Evolutionary conservation across 2,329 filamentous ascomycete genomes (phyloP).

Genomic region (Botrytis hyacinthi): DNA sequence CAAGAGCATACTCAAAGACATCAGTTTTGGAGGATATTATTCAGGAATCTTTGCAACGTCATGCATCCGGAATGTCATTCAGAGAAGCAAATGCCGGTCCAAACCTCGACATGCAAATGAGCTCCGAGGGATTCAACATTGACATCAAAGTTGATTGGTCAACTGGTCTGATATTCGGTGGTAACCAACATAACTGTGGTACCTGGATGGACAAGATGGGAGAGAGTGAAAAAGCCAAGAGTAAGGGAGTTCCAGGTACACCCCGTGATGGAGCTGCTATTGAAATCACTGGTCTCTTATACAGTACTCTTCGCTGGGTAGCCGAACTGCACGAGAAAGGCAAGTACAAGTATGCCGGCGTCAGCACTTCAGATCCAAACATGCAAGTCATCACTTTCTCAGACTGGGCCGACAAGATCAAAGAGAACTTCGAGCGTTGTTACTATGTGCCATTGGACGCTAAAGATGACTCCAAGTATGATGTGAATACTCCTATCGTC

Average conservation of each 20-base stretch:
- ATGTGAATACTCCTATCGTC: conserved; percentile 74
- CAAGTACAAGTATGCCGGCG: conserved; percentile 69
- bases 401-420: conserved; percentile 78
- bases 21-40: conserved; percentile 87
- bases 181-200: conserved; percentile 91
- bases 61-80: conserved; percentile 88
- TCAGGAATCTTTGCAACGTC: conserved; percentile 88
- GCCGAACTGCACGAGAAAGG: conserved; percentile 63
- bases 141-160: conserved; percentile 89
- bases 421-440: conserved; percentile 84
- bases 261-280: conserved; percentile 92
- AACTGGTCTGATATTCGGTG: conserved; percentile 88
- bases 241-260: conserved; percentile 92
- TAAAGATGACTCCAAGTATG: conserved; percentile 71
- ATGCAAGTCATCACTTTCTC: conserved; percentile 62
- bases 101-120: conserved; percentile 89
- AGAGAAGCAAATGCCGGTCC: conserved; percentile 92
- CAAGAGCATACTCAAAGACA: conserved; percentile 78
- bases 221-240: conserved; percentile 87
- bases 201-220: conserved; percentile 99
- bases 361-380: conserved; percentile 58
- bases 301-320: conserved; percentile 85
- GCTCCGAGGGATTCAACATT: conserved; percentile 85
- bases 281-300: conserved; percentile 90
- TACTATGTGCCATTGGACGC: conserved; percentile 78